Percentiles rank a stretch among this genome's conserved stretches.
phyloP scores from a whole-genome alignment of 2,329 filamentous ascomycete species.

The Aspergillus versicolor region DNA sequence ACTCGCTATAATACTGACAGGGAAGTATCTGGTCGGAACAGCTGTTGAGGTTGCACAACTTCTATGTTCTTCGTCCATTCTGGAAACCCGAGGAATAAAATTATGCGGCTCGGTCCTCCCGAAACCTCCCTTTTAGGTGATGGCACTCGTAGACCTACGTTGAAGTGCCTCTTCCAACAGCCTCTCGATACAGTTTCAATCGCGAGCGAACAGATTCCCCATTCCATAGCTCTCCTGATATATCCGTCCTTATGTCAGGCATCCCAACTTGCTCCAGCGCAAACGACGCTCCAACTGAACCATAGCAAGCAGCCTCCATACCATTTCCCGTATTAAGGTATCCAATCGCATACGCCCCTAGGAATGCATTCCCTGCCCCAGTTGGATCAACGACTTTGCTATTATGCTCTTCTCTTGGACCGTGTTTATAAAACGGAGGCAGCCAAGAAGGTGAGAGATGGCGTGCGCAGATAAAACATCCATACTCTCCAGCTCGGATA shows the following conservation, averaged over 20 bases:
- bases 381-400: conserved; percentile 34
- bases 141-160: no score
- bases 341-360: conserved; percentile 33
- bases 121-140: no score
- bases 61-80: no score
- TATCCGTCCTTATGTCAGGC: conserved; percentile 12
- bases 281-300: conserved; percentile 35
- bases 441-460: conserved; percentile 23
- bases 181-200: conserved; percentile 17
- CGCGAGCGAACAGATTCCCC: conserved; percentile 11
- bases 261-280: conserved; percentile 32
- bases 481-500: conserved; percentile 32
- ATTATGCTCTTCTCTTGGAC: background rate
- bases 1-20: no score
- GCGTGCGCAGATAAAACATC: conserved; percentile 24
- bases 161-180: background rate
- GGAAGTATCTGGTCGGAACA: no score
- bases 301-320: conserved; percentile 29
- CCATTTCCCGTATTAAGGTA: conserved; percentile 21
- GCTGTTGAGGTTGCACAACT: no score
- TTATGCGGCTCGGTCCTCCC: no score
- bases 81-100: no score
- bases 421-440: conserved; percentile 25
- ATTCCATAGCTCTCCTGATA: conserved; percentile 21
- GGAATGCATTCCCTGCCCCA: conserved; percentile 38